Evolutionary conservation across 768 basidiomycete genomes (phyloP).

Genomic region (Filobasidium floriforme): DNA sequence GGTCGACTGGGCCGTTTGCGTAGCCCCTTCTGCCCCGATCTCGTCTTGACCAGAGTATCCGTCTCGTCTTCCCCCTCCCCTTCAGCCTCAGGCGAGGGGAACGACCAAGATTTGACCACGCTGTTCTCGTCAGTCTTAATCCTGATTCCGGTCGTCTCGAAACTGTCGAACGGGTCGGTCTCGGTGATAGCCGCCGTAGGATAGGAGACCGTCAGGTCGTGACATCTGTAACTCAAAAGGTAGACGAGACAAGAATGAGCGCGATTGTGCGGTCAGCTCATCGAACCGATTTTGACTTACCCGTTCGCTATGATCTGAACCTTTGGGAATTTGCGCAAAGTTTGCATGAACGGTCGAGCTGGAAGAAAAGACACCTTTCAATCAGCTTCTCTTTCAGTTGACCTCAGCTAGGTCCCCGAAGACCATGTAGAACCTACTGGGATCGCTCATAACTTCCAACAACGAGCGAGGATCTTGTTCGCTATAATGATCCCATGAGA

Average conservation of each 20-base stretch:
- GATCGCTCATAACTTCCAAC: slow-evolving; percentile 36
- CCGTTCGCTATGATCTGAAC: slow-evolving; percentile 33
- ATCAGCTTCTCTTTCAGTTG: too few relatives aligned
- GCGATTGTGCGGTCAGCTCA: neutral
- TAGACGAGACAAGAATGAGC: neutral
- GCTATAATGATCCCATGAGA: slow-evolving; percentile 28
- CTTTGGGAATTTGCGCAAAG: slow-evolving; percentile 23
- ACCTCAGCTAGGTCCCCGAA: too few relatives aligned
- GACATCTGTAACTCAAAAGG: slow-evolving; percentile 18
- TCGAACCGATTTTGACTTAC: slow-evolving; percentile 15
- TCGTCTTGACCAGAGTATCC: neutral
- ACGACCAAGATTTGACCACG: slow-evolving; percentile 20
- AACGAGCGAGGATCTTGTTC: slow-evolving; percentile 32
- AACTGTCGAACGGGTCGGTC: slow-evolving; percentile 29
- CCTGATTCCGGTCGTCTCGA: slow-evolving; percentile 23
- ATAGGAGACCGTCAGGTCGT: slow-evolving; percentile 34
- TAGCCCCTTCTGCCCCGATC: slow-evolving; percentile 10
- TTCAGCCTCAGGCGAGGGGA: neutral
- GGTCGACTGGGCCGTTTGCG: slow-evolving; percentile 25
- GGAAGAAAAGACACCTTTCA: neutral
- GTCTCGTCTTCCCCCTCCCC: neutral
- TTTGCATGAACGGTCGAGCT: slow-evolving; percentile 28
- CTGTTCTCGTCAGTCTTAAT: slow-evolving; percentile 29
- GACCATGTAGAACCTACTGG: slow-evolving; percentile 19
- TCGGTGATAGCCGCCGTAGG: slow-evolving; percentile 31